Evolutionary conservation across 2,329 filamentous ascomycete species (phyloP).

Genomic region (Epichloe hybrida): DNA sequence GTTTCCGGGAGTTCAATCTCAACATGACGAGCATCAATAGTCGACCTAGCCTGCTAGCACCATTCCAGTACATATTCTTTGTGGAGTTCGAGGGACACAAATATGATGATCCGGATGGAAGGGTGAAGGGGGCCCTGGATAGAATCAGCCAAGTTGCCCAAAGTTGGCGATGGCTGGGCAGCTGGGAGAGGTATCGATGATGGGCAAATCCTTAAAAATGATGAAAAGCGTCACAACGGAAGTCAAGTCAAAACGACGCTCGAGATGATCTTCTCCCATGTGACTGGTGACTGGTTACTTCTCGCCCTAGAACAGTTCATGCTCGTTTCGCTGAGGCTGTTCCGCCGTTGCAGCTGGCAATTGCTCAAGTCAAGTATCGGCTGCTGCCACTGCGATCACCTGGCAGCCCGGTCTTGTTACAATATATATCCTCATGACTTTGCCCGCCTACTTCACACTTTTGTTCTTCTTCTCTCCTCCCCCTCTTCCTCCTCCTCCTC

Average conservation of each 20-base stretch:
- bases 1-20: slow-evolving; percentile 59
- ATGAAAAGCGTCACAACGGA: not conserved
- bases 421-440: not conserved
- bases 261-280: not conserved
- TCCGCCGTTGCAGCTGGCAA: not conserved
- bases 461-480: not conserved
- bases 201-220: not conserved
- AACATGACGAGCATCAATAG: slow-evolving; percentile 89
- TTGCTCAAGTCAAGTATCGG: not conserved
- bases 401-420: not conserved
- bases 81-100: slow-evolving; percentile 67
- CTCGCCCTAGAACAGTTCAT: not conserved
- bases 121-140: slow-evolving; percentile 46
- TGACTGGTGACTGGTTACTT: not conserved
- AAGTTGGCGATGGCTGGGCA: slow-evolving; percentile 55
- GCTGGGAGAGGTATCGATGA: slow-evolving; percentile 37
- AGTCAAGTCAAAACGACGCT: not conserved
- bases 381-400: not conserved
- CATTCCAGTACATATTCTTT: slow-evolving; percentile 92
- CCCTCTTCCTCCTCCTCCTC: not conserved
- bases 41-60: slow-evolving; percentile 56
- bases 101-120: slow-evolving; percentile 35
- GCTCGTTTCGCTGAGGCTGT: not conserved
- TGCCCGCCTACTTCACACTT: not conserved
- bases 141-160: slow-evolving; percentile 45